Evolutionary conservation across 1,284 basidiomycete species (phyloP).

Genomic region (Ustilago tritici): DNA sequence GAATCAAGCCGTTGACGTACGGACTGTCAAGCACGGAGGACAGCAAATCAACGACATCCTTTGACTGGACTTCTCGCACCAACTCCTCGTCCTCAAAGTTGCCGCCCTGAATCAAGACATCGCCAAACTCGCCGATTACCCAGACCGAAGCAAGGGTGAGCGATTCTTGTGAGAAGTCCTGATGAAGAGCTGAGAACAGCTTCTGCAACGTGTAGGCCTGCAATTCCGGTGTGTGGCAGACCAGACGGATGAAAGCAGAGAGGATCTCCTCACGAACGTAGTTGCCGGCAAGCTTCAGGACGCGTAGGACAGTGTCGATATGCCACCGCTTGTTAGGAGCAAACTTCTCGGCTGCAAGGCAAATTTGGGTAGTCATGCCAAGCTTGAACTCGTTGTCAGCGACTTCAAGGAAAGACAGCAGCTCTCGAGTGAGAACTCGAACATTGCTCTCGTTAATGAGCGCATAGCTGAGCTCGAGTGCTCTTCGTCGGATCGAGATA

Average conservation of each 20-base stretch:
- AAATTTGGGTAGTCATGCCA: constrained; percentile 97
- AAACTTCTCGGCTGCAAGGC: constrained; percentile 92
- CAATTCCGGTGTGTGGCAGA: constrained; percentile 95
- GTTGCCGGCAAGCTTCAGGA: constrained; percentile 96
- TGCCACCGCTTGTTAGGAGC: constrained; percentile 99
- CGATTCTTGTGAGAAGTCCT: constrained; percentile 95
- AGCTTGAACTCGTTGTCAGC: constrained; percentile 99
- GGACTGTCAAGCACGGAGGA: constrained; percentile 91
- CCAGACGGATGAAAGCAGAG: constrained; percentile 92
- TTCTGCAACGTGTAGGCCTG: constrained; percentile 96
- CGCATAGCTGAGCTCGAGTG: constrained; percentile 96
- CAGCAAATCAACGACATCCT: constrained; percentile 86
- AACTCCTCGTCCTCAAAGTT: constrained; percentile 79
- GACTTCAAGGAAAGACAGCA: constrained; percentile 95
- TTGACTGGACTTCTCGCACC: constrained; percentile 74
- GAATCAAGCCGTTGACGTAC: constrained; percentile 88
- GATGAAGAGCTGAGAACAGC: constrained; percentile 85
- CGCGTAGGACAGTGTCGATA: constrained; percentile 94
- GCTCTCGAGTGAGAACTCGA: constrained; percentile 88
- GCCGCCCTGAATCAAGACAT: constrained; percentile 86
- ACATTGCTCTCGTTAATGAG: constrained; percentile 97
- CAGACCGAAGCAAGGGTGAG: constrained; percentile 92
- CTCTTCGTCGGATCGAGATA: constrained; percentile 95
- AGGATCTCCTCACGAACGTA: constrained; percentile 97
- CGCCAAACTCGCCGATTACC: constrained; percentile 97